Evolutionary conservation across 768 basidiomycete genomes (phyloP), one percentile per base, ranked within the genome.

Genomic region (Chalciporus piperatus): DNA sequence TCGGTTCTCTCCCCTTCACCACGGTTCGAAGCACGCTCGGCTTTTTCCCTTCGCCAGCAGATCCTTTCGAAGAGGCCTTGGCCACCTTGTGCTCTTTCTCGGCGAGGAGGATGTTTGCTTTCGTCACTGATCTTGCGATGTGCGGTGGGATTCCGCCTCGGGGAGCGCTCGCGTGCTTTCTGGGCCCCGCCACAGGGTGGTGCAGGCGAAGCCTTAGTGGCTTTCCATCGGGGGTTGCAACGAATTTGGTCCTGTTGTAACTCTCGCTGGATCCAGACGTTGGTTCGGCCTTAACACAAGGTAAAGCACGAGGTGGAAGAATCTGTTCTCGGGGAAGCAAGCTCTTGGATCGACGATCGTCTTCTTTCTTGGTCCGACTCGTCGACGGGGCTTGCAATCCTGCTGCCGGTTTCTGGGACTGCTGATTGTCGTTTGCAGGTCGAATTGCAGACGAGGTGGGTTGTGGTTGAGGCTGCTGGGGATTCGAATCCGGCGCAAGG

Each of bases 131-230:
- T n/a, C 66, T 58, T 13, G 69, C 69, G 23, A 68, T 50, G 22
- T 62, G 56, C 0, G 69, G 69, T 38, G 67, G 69, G 30, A 70
- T 54, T 14, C 69, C 67, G 16, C 67, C 69, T 41, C 60, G 57
- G 4, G 67, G 69, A 9, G 67, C 54, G 35, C 49, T 56, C 2
- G 55, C 48, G 22, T 64, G 48, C 27, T 47, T 47, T 27, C 41
- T 33, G 14, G 47, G 8, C 1, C 44, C 22, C 6, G 28, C 12
- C 12, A 20, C 28, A 4, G 46, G 35, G 6, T 5, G 11, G 8
- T 35, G 46, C 27, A 17, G 13, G 17, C 59, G 55, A 28, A 52
- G 22, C 33, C 48, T 58, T 17, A 51, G 10, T 19, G 23, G 8
- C 43, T 52, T 63, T 22, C 25, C 6, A 11, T 19, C 38, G 12